phyloP scores from a whole-genome alignment of 2,329 filamentous ascomycete genomes.

The Aspergillus ochraceus region DNA sequence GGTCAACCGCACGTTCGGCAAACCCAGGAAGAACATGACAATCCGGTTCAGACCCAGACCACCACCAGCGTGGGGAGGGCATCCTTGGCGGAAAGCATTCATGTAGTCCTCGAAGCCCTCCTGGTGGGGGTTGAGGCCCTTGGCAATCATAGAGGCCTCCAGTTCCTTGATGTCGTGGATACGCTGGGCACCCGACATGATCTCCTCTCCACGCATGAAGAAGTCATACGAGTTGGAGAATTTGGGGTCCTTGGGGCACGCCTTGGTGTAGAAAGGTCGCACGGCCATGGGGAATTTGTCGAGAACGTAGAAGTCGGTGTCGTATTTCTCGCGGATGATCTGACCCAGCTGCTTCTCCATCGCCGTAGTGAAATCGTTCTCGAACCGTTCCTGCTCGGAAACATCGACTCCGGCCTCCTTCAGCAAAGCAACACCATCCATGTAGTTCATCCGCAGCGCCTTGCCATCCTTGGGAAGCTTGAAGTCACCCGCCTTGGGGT shows the following conservation, averaged over 20 bases:
- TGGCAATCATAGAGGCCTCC: slow-evolving; percentile 57
- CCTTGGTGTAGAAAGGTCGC: slow-evolving; percentile 89
- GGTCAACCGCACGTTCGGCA: slow-evolving; percentile 63
- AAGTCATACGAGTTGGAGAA: slow-evolving; percentile 70
- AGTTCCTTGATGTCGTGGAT: slow-evolving; percentile 63
- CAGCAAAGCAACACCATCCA: slow-evolving; percentile 49
- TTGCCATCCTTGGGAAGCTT: slow-evolving; percentile 51
- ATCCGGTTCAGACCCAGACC: slow-evolving; percentile 67
- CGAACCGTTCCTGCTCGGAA: slow-evolving; percentile 49
- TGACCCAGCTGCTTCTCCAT: slow-evolving; percentile 72
- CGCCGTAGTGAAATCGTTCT: slow-evolving; percentile 49
- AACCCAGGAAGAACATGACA: slow-evolving; percentile 65
- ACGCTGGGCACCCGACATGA: slow-evolving; percentile 67
- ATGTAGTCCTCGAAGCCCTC: slow-evolving; percentile 65
- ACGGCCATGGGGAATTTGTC: slow-evolving; percentile 93
- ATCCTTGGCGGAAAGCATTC: slow-evolving; percentile 64
- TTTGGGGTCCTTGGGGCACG: slow-evolving; percentile 65
- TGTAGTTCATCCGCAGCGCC: slow-evolving; percentile 50
- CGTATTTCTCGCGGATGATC: slow-evolving; percentile 82
- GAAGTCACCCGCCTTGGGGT: slow-evolving; percentile 53
- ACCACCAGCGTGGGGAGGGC: slow-evolving; percentile 64
- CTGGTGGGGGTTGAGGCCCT: slow-evolving; percentile 59
- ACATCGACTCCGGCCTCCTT: slow-evolving; percentile 53
- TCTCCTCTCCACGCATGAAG: slow-evolving; percentile 71
- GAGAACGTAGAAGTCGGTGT: slow-evolving; percentile 93